Evolutionary conservation across 2,329 filamentous ascomycete species (phyloP).

Genomic region (Alternaria incomplexa): DNA sequence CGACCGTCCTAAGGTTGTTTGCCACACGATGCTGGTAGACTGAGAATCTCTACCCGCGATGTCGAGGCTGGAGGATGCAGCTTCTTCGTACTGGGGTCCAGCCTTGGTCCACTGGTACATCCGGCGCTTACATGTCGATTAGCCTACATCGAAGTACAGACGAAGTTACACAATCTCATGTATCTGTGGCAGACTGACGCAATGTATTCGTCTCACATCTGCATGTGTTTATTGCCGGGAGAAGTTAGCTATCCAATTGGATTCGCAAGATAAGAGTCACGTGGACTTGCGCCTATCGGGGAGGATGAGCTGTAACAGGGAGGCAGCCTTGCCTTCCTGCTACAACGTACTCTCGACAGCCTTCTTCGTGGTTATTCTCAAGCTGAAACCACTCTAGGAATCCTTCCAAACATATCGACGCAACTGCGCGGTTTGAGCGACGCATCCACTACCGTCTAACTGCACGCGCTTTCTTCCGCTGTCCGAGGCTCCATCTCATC

Average conservation of each 20-base stretch:
- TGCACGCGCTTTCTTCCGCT: background rate
- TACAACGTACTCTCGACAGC: background rate
- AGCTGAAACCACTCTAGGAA: background rate
- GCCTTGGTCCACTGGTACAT: background rate
- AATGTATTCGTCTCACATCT: background rate
- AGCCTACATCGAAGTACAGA: background rate
- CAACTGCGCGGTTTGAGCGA: background rate
- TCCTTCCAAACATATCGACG: background rate
- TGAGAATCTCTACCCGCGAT: background rate
- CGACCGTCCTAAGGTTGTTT: background rate
- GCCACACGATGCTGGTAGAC: background rate
- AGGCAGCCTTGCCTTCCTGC: background rate
- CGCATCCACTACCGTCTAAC: rapidly evolving
- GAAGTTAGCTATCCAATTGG: background rate
- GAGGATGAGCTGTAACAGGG: background rate
- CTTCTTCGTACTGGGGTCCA: background rate
- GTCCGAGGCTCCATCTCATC: background rate
- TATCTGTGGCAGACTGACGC: background rate
- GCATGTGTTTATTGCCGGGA: too few species aligned
- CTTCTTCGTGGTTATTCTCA: background rate
- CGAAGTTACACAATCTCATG: background rate
- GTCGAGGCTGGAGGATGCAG: background rate
- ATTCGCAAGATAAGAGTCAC: background rate
- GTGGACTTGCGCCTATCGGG: background rate
- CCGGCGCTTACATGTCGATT: background rate